Evolutionary conservation across 2,329 filamentous ascomycete species (phyloP), one percentile per base, ranked within the genome.

Genomic region (Fusarium concolor): DNA sequence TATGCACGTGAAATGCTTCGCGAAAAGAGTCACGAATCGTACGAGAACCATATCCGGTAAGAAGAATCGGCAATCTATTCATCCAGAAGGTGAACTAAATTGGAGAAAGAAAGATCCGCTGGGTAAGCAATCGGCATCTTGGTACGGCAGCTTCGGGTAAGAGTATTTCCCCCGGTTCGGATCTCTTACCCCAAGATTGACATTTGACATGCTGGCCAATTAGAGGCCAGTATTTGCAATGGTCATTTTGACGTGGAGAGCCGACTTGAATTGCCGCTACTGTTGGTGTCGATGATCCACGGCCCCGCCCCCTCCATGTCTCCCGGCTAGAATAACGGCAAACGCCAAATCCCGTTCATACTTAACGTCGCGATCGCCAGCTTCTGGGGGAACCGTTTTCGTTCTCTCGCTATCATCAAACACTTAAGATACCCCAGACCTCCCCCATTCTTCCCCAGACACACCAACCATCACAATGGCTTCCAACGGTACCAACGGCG

Each of bases 231-330:
- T 17, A 59, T 68, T 67, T 60, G 52, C 64, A 63, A 67, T 67
- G 20, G 24, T 53, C 46, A 65, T 43, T 43, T 53, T 60, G 31
- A 29, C 64, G 64, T 65, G 65, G 58, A 47, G 65, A 67, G 64
- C 64, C 64, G 64, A 68, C 14, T 54, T 41, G 52, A 67, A 67
- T 67, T 67, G 64, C 64, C 64, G 64, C 64, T 64, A 67, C 61
- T 15, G 46, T 54, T 65, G 31, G 33, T 20, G 28, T 24, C 22
- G 10, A 52, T 43, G 63, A 56, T 68, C 44, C 44, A 67, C 64
- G 64, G 64, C 64, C 64, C 64, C 64, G 64, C 64, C 65, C 59
- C 65, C 65, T 67, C 64, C 61, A 64, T 24, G 26, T 28, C 43
- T 52, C 45, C 61, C 64, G 64, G 64, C 64, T 67, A 67, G 51